Conservation (phyloP, 2,329 filamentous ascomycete species). For the Fusarium sublunatum region DNA sequence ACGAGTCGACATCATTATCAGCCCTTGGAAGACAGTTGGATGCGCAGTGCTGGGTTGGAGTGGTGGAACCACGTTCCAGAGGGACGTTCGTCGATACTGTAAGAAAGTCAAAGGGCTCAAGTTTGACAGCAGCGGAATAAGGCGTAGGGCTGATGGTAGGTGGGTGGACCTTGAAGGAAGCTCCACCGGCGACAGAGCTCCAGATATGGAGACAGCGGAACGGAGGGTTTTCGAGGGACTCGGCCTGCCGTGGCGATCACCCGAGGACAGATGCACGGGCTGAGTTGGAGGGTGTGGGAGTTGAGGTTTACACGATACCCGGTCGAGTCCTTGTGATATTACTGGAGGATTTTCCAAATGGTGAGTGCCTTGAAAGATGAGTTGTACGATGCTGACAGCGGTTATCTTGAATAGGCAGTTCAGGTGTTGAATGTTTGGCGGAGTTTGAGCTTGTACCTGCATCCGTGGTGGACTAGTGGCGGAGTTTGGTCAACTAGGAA, state of each 20-base stretch:
- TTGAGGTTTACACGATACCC: too few species aligned
- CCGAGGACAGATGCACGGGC: constrained; percentile 75
- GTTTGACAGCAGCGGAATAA: constrained; percentile 90
- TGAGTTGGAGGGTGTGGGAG: constrained; percentile 51
- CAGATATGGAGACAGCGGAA: constrained; percentile 79
- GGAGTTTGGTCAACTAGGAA: constrained; percentile 27
- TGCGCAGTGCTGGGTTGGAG: constrained; percentile 91
- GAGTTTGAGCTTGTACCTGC: constrained; percentile 30
- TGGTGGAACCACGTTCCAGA: constrained; percentile 88
- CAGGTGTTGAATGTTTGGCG: constrained; percentile 19
- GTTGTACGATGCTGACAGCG: neutral
- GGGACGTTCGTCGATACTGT: constrained; percentile 84
- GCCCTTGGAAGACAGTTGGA: constrained; percentile 87
- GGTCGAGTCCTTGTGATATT: neutral
- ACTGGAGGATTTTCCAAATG: neutral
- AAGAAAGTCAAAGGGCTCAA: constrained; percentile 79
- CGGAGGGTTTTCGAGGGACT: constrained; percentile 82
- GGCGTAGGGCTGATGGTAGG: constrained; percentile 71
- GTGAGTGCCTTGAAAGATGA: neutral
- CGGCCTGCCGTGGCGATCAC: constrained; percentile 73
- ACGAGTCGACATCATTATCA: constrained; percentile 91
- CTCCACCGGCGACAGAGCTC: constrained; percentile 57
- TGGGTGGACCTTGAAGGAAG: constrained; percentile 78
- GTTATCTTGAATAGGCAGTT: neutral
- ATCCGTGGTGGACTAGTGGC: constrained; percentile 23